phyloP scores from a whole-genome alignment of 805 yeast species.

The Spencermartinsiella europaea region DNA sequence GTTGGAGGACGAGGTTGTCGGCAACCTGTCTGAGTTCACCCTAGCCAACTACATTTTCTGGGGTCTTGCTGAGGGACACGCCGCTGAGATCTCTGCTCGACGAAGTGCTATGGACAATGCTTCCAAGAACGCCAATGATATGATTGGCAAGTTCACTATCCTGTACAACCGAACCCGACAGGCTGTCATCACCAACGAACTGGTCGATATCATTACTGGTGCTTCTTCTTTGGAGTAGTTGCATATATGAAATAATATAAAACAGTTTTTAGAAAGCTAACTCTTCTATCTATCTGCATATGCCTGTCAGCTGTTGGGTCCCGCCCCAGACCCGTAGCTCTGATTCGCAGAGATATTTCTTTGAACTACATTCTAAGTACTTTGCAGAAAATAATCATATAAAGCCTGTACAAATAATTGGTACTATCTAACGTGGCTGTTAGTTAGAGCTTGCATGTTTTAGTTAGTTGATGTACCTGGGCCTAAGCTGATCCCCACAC shows the following conservation, averaged over 20 bases:
- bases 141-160: constrained; percentile 94
- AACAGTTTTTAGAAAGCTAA: too few relatives aligned
- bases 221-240: constrained; percentile 91
- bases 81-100: constrained; percentile 96
- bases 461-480: too few relatives aligned
- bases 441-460: too few relatives aligned
- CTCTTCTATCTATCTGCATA: too few relatives aligned
- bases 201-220: constrained; percentile 99
- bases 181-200: constrained; percentile 98
- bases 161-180: constrained; percentile 99
- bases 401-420: too few relatives aligned
- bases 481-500: too few relatives aligned
- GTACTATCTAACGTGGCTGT: too few relatives aligned
- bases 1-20: constrained; percentile 55
- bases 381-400: too few relatives aligned
- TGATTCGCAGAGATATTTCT: too few relatives aligned
- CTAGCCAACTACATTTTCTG: constrained; percentile 84
- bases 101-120: constrained; percentile 99
- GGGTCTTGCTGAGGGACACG: constrained; percentile 97
- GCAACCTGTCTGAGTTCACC: constrained; percentile 68
- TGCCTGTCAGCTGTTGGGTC: too few relatives aligned
- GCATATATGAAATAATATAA: not conserved
- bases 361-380: too few relatives aligned
- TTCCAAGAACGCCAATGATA: constrained; percentile 98
- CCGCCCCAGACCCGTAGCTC: too few relatives aligned